Evolutionary conservation across 2,329 filamentous ascomycete genomes (phyloP), one percentile per base, ranked within the genome.

Genomic region (Xylariomycetidae sp.): DNA sequence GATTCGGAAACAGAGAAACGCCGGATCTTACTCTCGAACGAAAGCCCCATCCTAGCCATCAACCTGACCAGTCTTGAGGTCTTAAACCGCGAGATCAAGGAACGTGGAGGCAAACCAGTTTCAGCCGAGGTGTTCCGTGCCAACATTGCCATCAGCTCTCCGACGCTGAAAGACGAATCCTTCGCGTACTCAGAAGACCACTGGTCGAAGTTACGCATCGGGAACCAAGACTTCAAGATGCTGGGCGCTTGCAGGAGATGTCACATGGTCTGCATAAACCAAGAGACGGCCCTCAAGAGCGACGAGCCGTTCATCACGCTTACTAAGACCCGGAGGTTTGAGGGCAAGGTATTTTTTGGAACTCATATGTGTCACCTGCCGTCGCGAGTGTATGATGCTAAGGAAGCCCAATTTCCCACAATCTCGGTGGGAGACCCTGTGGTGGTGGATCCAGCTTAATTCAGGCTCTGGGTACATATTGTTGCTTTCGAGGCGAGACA

Each of bases 231-330:
- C 8, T 85, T 87, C 49, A 70, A 83, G 41, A 77, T 94, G 50
- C 63, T 97, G 4, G 90, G 89, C 1, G 77, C 85, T 3, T 98
- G 92, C 52, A 77, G 88, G 40, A 70, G 92, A 38, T 98, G 92
- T 49, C 88, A 95, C 57, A 97, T 98, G 89, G 83, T 98, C 8
- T 96, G 90, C 55, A 78, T 97, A 28, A 82, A 98, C 52, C 92
- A 96, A 57, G 68, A 79, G 29, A 95, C 83, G 10, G 88, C 80
- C 0, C 71, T 79, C 42, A 85, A 80, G 56, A 78, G 80, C 43
- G 79, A 88, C 42, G 92, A 97, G 58, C 92, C 92, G 0, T 94
- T 92, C 53, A 76, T 85, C 4, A 96, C 88, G 1, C 64, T 98
- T 38, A 82, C 85, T 2, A 95, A 94, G 66, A 94, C 87, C 9